Evolutionary conservation across 1,284 basidiomycete species (phyloP), one percentile per base, ranked within the genome.

Genomic region (Moesziomyces globuligerus): DNA sequence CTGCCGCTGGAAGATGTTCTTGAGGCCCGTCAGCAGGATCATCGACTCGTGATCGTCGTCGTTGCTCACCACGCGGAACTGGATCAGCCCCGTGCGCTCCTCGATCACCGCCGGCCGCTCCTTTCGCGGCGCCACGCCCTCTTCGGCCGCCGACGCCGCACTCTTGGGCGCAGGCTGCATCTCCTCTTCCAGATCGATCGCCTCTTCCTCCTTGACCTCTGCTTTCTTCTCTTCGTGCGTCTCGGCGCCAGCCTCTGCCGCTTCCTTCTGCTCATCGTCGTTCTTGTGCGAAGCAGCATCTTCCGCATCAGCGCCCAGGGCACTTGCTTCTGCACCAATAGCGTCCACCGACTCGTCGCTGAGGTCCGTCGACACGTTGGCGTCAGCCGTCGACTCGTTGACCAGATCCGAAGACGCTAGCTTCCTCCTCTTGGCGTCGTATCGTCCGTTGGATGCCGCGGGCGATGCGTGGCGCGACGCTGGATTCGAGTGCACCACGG

Each of bases 1-100:
- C 83, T 99, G 96, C 70, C 93, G 92, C 83, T 97, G 95, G 80
- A 98, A 98, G 23, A 98, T 89, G 23, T 93, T 95, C 85, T 98
- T 98, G 62, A 98, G 86, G 11, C 94, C 93, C 0, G 94, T 94
- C 44, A 98, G 87, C 51, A 98, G 89, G 56, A 98, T 89, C 37
- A 91, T 85, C 6, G 83, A 83, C 32, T 82, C 82, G 1, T 92
- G 89, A 41, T 88, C 84, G 20, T 87, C 87, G 77, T 95, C 91
- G 70, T 96, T 93, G 61, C 91, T 89, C 0, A 98, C 93, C 7
- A 94, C 89, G 0, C 89, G 87, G 55, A 98, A 90, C 67, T 89
- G 87, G 74, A 98, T 97, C 58, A 97, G 86, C 6, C 90, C 90
- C 52, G 88, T 89, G 11, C 90, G 87, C 72, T 97, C 87, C 81